These are phyloP conservation scores for Fusarium sp. DNA, from an alignment of 2,329 filamentous ascomycete species.

Conservation along the genomic window DNA sequence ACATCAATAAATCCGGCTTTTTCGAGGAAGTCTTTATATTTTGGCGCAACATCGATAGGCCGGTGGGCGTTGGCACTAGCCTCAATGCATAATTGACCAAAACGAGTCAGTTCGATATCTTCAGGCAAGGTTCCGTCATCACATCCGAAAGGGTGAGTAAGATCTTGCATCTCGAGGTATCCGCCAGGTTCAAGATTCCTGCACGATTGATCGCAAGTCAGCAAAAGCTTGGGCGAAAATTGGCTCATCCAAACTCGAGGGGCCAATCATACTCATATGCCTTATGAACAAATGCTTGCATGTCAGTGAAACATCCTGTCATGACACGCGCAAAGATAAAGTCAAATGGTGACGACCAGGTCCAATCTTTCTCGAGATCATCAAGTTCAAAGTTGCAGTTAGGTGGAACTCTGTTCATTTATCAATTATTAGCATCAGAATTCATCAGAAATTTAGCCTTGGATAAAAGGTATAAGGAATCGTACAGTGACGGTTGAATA, in stretches of 20 bases:
- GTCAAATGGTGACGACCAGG: constrained; percentile 16
- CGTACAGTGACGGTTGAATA: constrained; percentile 22
- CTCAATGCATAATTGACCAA: constrained; percentile 1
- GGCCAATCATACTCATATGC: constrained; percentile 3
- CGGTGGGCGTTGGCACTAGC: constrained; percentile 16
- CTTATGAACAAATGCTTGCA: constrained; percentile 16
- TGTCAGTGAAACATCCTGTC: constrained; percentile 17
- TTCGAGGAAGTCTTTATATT: constrained; percentile 22
- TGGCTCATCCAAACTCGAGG: neutral
- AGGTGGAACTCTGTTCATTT: constrained; percentile 21
- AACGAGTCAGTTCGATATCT: neutral
- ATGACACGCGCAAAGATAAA: constrained; percentile 17
- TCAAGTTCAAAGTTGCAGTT: constrained; percentile 20
- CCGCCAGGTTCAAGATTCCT: constrained; percentile 27
- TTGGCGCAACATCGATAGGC: neutral
- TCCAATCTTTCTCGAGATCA: constrained; percentile 7
- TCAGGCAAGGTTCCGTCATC: constrained; percentile 16
- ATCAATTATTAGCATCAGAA: too few relatives aligned
- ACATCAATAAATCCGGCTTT: constrained; percentile 24
- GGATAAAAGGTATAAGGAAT: neutral
- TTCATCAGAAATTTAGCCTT: neutral
- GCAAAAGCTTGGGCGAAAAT: neutral
- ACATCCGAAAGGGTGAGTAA: constrained; percentile 14
- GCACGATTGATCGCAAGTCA: too few relatives aligned
- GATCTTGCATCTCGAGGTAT: constrained; percentile 27